A percentile compares a stretch with the other conserved stretches of the same genome.
These are phyloP conservation scores for Vitis hybrid DNA, from an alignment of 177 flowering plant species.

Conservation along the genomic window DNA sequence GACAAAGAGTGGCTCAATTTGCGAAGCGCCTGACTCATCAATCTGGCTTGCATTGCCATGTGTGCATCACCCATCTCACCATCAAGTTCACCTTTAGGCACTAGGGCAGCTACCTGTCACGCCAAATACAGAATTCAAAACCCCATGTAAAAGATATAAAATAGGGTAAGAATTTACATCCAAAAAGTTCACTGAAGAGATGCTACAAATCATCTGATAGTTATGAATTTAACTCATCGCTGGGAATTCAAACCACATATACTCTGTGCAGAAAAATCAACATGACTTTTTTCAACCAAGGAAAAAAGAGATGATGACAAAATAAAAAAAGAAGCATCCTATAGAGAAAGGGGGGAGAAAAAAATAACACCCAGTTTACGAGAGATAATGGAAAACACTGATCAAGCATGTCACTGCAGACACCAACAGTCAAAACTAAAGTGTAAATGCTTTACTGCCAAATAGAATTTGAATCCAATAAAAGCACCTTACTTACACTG, in stretches of 20 bases:
- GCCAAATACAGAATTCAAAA: slow-evolving; percentile 9
- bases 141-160: not conserved
- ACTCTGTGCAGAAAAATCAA: no score
- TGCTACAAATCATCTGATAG: slow-evolving; percentile 7
- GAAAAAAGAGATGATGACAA: no score
- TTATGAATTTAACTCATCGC: not conserved
- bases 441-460: not conserved
- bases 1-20: slow-evolving; percentile 93
- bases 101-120: slow-evolving; percentile 91
- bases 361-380: not conserved
- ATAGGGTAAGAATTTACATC: not conserved
- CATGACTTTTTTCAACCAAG: no score
- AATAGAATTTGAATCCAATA: not conserved
- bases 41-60: slow-evolving; percentile 98
- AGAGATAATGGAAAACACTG: slow-evolving; percentile 1
- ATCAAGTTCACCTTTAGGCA: slow-evolving; percentile 95
- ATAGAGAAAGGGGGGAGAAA: not conserved
- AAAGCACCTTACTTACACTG: slow-evolving; percentile 63
- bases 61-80: slow-evolving; percentile 99
- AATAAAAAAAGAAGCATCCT: not conserved
- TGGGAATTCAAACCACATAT: not conserved
- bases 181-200: not conserved
- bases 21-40: slow-evolving; percentile 98
- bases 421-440: not conserved
- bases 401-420: not conserved